phyloP scores from a whole-genome alignment of 257 asterid species.

The Plantago major region DNA sequence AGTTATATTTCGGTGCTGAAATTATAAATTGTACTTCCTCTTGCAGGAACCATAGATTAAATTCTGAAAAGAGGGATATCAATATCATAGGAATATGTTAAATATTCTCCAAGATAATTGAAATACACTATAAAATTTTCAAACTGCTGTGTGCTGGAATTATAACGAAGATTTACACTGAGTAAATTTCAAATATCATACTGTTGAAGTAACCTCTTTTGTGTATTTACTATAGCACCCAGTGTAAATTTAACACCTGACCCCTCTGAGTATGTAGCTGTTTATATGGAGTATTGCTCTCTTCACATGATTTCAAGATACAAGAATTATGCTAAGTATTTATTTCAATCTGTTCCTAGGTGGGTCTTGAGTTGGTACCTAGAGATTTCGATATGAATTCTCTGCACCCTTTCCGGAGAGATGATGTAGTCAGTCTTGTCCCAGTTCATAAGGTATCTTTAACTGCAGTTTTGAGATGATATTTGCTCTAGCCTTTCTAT shows the following conservation, averaged over 20 bases:
- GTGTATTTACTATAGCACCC: too few relatives aligned
- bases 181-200: too few relatives aligned
- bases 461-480: conserved; percentile 17
- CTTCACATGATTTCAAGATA: conserved; percentile 14
- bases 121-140: neutral
- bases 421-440: conserved; percentile 75
- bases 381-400: conserved; percentile 83
- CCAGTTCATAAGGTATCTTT: conserved; percentile 85
- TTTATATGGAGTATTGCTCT: neutral
- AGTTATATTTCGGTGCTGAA: conserved; percentile 12
- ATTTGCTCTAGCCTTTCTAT: conserved; percentile 15
- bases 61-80: neutral
- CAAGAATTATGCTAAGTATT: conserved; percentile 15
- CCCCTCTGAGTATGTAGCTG: conserved; percentile 6
- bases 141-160: too few relatives aligned
- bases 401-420: conserved; percentile 60
- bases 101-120: conserved; percentile 4
- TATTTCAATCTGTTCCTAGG: conserved; percentile 40
- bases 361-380: conserved; percentile 88
- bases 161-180: too few relatives aligned
- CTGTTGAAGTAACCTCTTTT: too few relatives aligned
- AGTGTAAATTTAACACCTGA: neutral
- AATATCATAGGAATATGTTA: conserved; percentile 7
- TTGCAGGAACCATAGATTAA: neutral
- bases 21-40: conserved; percentile 9